These are phyloP conservation scores for Serendipita sp. DNA, from an alignment of 768 basidiomycete genomes.

Conservation along the genomic window DNA sequence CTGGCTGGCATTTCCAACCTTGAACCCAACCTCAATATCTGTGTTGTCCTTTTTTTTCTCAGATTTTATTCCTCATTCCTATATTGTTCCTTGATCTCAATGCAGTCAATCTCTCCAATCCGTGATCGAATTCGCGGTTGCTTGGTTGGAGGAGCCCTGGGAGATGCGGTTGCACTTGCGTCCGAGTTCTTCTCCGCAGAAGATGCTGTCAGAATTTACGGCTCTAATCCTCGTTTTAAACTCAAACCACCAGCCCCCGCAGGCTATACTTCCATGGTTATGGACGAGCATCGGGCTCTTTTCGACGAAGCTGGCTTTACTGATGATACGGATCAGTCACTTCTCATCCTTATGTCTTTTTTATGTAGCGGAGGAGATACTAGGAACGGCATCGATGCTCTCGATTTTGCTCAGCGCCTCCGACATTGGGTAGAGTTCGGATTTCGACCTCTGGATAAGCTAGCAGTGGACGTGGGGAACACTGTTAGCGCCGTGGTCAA, in stretches of 20 bases:
- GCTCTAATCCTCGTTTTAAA: neutral
- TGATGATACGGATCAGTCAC: neutral
- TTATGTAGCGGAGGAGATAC: neutral
- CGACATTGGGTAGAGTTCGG: neutral
- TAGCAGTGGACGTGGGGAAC: neutral
- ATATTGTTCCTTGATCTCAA: neutral
- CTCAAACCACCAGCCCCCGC: neutral
- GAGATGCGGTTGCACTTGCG: neutral
- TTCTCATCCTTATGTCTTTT: constrained; percentile 4
- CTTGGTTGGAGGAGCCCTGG: neutral
- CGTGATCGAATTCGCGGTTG: neutral
- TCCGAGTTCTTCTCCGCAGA: neutral
- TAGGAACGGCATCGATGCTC: neutral
- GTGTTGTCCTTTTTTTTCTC: too few relatives aligned
- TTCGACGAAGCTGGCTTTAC: neutral
- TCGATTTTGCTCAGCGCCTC: neutral
- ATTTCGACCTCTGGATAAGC: neutral
- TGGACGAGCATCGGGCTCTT: neutral
- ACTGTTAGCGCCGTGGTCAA: neutral
- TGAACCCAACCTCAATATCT: too few relatives aligned
- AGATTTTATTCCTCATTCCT: neutral
- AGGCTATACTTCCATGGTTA: neutral
- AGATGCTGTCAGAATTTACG: neutral
- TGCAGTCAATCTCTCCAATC: neutral
- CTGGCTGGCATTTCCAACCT: neutral